Base-by-base conservation (phyloP, 352 stramenopile genomes). In the Pythium utonaiense region DNA sequence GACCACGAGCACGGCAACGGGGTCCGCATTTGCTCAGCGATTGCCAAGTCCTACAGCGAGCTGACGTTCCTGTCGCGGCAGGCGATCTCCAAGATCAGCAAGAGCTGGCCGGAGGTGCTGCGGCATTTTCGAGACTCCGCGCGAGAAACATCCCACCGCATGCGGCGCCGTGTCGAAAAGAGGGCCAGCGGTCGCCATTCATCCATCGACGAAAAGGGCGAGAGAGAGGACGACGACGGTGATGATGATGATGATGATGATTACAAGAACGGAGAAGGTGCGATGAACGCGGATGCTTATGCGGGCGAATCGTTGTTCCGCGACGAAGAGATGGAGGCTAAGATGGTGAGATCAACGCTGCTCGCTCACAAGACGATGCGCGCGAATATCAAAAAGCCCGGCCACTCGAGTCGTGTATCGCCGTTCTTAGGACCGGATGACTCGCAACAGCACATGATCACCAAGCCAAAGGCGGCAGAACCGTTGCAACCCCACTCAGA, bases 11-110 rank as follows among this genome's bases (percentile, higher is more conserved):
- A 91, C 44, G 85, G 83, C 33, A 89, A 91, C 21, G 83, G 83
- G n/a, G 79, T 93, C 10, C 85, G 85, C n/a, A 86, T 94, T 36
- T 91, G 79, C 55, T 91, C 80, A 3, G 85, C 85, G 6, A 75
- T 94, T 16, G 82, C 83, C 3, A 88, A 82, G 52, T 80, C 80
- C 9, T 94, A 90, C 38, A 87, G 77, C 30, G 83, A 94, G 38
- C 67, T 93, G 19, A 89, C 80, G 6, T 94, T 94, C 65, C 61
- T 94, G 14, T 94, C 85, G 10, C 71, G 85, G 8, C 75, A 91
- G 52, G 71, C 78, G 0, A 89, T 93, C 40, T 62, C 73, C 31
- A 80, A 88, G 66, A 88, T 94, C 30, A 84, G 85, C 49, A 45
- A 74, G 25, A 80, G 75, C 42, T 93, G 85, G 85, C 81, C 85